Conservation (phyloP, 495 filamentous ascomycete genomes). For the Alectoria sarmentosa region DNA sequence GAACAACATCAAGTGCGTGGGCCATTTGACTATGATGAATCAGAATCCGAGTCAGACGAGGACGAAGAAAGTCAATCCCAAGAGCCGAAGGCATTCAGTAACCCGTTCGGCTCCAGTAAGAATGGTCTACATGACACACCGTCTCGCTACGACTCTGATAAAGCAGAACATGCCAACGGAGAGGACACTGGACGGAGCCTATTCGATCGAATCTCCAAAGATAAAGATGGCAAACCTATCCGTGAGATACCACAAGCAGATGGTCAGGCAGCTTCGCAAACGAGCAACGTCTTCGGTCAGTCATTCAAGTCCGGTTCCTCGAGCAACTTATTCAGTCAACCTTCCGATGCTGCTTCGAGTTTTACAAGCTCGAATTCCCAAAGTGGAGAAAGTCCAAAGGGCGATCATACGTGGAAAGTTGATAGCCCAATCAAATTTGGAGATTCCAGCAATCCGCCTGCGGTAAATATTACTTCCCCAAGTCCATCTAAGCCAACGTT, state of each 20-base stretch:
- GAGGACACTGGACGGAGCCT: conserved; percentile 39
- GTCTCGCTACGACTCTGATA: conserved; percentile 17
- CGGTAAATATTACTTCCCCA: conserved; percentile 29
- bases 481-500: conserved; percentile 33
- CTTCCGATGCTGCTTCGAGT: conserved; percentile 30
- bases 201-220: conserved; percentile 51
- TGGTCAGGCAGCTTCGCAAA: conserved; percentile 10
- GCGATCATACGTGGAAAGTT: conserved; percentile 46
- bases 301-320: background rate
- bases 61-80: conserved; percentile 30
- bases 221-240: conserved; percentile 42
- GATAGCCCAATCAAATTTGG: conserved; percentile 46
- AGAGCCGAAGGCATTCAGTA: conserved; percentile 22
- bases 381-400: conserved; percentile 2
- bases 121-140: background rate
- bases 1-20: conserved; percentile 32
- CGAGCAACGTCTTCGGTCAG: conserved; percentile 23
- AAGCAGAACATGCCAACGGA: conserved; percentile 22
- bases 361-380: conserved; percentile 20
- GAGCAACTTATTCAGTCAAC: conserved; percentile 1
- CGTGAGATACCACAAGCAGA: conserved; percentile 29
- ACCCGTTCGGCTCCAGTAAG: conserved; percentile 17
- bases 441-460: conserved; percentile 24
- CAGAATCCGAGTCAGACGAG: conserved; percentile 21
- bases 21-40: conserved; percentile 28